Percentiles rank a stretch among this genome's conserved stretches.
Conservation (phyloP, 257 asterid species). For the Petrea volubilis region DNA sequence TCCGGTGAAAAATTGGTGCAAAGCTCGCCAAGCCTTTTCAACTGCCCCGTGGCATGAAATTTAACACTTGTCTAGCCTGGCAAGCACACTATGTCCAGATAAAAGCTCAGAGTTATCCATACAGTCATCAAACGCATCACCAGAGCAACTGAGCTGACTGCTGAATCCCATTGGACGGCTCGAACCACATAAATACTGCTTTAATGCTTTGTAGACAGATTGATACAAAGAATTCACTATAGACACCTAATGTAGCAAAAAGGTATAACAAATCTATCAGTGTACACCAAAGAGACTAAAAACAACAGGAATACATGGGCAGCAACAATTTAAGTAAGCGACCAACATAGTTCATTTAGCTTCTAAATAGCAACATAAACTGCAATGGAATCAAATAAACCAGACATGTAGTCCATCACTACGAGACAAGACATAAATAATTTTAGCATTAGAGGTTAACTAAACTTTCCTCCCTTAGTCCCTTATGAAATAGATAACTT, state of each 20-base stretch:
- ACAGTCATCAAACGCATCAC: conserved; percentile 36
- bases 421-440: background rate
- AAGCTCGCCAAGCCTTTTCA: conserved; percentile 36
- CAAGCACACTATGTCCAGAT: conserved; percentile 40
- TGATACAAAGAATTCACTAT: conserved; percentile 34
- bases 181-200: conserved; percentile 5
- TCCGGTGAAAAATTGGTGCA: conserved; percentile 47
- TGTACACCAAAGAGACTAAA: background rate
- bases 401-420: background rate
- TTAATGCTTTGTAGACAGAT: conserved; percentile 38
- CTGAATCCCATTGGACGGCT: conserved; percentile 27
- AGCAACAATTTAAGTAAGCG: background rate
- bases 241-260: conserved; percentile 35
- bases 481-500: background rate
- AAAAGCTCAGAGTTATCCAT: conserved; percentile 41
- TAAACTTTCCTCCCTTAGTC: background rate
- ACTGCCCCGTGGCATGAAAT: conserved; percentile 21
- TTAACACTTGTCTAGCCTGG: conserved; percentile 27
- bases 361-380: conserved; percentile 6
- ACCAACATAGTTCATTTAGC: background rate
- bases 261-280: background rate
- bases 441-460: background rate
- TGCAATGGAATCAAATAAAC: background rate
- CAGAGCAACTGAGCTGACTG: conserved; percentile 30
- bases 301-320: background rate